A percentile compares a stretch with the other conserved stretches of the same genome.
These are phyloP conservation scores for Chamaecyparis obtusa DNA, from an alignment of 75 land plant genomes.

Conservation along the genomic window DNA sequence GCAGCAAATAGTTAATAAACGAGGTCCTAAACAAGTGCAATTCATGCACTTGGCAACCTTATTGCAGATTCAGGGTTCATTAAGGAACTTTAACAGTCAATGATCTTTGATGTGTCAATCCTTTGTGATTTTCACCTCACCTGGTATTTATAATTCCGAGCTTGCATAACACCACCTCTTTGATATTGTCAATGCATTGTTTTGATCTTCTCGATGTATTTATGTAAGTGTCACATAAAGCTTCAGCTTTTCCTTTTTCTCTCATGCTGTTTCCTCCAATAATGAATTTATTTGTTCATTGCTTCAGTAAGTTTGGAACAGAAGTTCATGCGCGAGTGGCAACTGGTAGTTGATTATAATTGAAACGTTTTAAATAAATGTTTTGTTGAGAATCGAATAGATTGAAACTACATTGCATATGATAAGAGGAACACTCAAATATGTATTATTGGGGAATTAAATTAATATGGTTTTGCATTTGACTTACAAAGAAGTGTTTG, in stretches of 20 bases:
- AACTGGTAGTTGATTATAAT: too few relatives aligned
- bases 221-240: background rate
- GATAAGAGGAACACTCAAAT: too few relatives aligned
- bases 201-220: too few relatives aligned
- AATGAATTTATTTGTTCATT: background rate
- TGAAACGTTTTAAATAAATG: too few relatives aligned
- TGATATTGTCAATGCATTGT: background rate
- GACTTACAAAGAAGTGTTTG: too few relatives aligned
- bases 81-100: background rate
- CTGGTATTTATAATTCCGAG: background rate
- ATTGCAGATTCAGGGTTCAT: background rate
- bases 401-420: too few relatives aligned
- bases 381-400: too few relatives aligned
- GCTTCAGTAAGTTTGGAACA: too few relatives aligned
- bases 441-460: too few relatives aligned
- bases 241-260: background rate
- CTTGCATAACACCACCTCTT: background rate
- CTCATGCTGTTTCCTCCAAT: background rate
- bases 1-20: background rate
- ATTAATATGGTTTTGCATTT: too few relatives aligned
- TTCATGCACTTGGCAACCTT: background rate
- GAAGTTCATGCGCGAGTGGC: too few relatives aligned
- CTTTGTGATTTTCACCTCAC: background rate
- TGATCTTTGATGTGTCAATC: background rate
- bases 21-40: background rate